Evolutionary conservation across 2,329 filamentous ascomycete genomes (phyloP).

Genomic region (Periconia sp.): DNA sequence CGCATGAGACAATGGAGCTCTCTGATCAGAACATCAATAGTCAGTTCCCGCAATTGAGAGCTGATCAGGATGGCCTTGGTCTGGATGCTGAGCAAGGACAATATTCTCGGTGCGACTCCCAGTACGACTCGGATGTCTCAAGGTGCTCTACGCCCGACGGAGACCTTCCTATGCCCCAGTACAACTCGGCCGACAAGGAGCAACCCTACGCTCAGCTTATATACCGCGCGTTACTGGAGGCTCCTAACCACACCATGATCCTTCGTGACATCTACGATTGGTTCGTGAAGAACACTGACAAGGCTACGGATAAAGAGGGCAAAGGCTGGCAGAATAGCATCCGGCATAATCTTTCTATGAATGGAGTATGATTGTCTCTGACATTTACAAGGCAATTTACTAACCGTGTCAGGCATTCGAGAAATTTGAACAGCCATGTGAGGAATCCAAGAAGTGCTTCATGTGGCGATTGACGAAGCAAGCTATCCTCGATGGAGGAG

Average conservation of each 20-base stretch:
- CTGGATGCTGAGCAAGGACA: constrained; percentile 24
- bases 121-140: constrained; percentile 27
- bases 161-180: constrained; percentile 11
- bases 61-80: constrained; percentile 30
- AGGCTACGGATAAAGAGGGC: constrained; percentile 63
- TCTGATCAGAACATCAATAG: constrained; percentile 21
- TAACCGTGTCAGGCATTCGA: constrained; percentile 58
- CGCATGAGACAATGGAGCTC: constrained; percentile 26
- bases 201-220: constrained; percentile 85
- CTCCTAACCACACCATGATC: constrained; percentile 71
- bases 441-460: constrained; percentile 69
- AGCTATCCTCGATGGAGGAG: constrained; percentile 73
- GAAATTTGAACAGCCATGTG: constrained; percentile 55
- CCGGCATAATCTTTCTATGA: constrained; percentile 95
- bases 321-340: constrained; percentile 94
- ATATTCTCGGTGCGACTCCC: constrained; percentile 21
- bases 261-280: constrained; percentile 89
- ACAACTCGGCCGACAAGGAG: constrained; percentile 48
- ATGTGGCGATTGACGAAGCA: constrained; percentile 79
- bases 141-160: constrained; percentile 30
- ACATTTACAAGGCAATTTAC: constrained; percentile 8
- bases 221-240: constrained; percentile 73
- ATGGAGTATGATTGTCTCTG: constrained; percentile 66
- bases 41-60: constrained; percentile 29
- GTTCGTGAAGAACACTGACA: constrained; percentile 83